Conservation (phyloP, 805 yeast species). For the Metschnikowia kofuensis region DNA sequence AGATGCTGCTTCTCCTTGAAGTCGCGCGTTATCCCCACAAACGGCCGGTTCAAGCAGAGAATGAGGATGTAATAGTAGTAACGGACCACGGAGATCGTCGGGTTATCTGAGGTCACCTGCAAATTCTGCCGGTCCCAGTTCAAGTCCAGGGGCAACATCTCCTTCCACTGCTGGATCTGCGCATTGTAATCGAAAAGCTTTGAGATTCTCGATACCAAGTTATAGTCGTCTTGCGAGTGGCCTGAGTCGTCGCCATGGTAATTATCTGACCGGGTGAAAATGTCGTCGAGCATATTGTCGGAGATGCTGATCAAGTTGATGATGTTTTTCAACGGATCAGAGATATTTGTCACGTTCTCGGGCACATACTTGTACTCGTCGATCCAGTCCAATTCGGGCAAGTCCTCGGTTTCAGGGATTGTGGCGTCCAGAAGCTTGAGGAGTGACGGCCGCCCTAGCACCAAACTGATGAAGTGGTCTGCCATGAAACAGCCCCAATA, state of each 20-base stretch:
- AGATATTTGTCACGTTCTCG: constrained; percentile 32
- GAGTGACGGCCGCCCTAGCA: constrained; percentile 57
- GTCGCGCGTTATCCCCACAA: constrained; percentile 39
- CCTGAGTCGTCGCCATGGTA: constrained; percentile 21
- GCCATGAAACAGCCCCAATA: constrained; percentile 68
- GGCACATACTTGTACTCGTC: constrained; percentile 49
- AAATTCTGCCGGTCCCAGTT: constrained; percentile 48
- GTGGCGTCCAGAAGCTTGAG: constrained; percentile 57
- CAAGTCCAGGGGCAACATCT: constrained; percentile 45
- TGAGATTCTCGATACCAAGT: constrained; percentile 37
- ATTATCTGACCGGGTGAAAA: constrained; percentile 38
- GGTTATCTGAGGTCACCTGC: constrained; percentile 45
- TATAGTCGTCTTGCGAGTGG: constrained; percentile 33
- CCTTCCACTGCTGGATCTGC: constrained; percentile 52
- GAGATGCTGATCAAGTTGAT: constrained; percentile 42
- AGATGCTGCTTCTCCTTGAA: constrained; percentile 18
- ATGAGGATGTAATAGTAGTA: constrained; percentile 57
- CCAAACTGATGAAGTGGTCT: constrained; percentile 59
- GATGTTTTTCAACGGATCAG: constrained; percentile 42
- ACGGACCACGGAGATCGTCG: constrained; percentile 50
- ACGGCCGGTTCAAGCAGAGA: constrained; percentile 60
- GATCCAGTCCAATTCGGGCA: constrained; percentile 64
- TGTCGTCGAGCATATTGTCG: constrained; percentile 44
- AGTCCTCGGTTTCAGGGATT: constrained; percentile 54
- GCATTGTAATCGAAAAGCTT: constrained; percentile 46